A percentile compares a stretch with the other conserved stretches of the same genome.
These are phyloP conservation scores for Ascochyta viciae-villosae DNA, from an alignment of 2,329 filamentous ascomycete species.

Conservation along the genomic window DNA sequence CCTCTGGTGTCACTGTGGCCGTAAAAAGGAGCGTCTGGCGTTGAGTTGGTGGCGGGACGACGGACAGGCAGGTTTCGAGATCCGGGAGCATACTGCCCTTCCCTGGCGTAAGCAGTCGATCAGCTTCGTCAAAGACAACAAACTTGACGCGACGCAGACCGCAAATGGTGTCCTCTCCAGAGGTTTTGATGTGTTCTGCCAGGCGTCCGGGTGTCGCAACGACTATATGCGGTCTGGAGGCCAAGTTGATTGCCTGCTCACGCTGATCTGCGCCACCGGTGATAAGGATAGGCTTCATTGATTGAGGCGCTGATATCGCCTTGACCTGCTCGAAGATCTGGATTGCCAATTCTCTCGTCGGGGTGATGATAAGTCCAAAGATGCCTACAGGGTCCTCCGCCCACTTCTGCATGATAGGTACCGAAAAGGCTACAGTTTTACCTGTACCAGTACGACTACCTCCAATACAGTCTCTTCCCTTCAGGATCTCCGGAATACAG, in stretches of 20 bases:
- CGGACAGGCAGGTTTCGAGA: conserved; percentile 84
- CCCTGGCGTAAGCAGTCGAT: conserved; percentile 79
- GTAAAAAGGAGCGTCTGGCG: conserved; percentile 97
- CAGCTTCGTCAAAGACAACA: conserved; percentile 95
- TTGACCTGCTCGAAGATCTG: conserved; percentile 98
- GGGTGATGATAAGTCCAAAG: conserved; percentile 84
- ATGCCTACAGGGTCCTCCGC: conserved; percentile 90
- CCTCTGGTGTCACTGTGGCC: conserved; percentile 91
- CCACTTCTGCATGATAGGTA: conserved; percentile 93
- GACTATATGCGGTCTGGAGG: conserved; percentile 84
- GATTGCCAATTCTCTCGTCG: conserved; percentile 79
- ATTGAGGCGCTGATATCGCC: conserved; percentile 86
- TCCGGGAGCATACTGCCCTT: conserved; percentile 93
- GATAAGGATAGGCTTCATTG: conserved; percentile 85
- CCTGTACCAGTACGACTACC: conserved; percentile 94
- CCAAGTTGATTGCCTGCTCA: conserved; percentile 82
- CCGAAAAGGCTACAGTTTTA: conserved; percentile 95
- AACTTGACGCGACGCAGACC: conserved; percentile 80
- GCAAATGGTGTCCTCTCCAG: conserved; percentile 87
- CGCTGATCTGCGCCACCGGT: conserved; percentile 95
- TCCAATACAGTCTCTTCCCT: conserved; percentile 89
- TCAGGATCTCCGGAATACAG: conserved; percentile 91
- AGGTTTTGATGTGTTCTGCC: conserved; percentile 91
- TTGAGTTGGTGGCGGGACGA: conserved; percentile 76
- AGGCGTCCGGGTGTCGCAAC: conserved; percentile 90